Conservation (phyloP, 192 early-diverging fungal genomes). For the Coemansia sp. region DNA sequence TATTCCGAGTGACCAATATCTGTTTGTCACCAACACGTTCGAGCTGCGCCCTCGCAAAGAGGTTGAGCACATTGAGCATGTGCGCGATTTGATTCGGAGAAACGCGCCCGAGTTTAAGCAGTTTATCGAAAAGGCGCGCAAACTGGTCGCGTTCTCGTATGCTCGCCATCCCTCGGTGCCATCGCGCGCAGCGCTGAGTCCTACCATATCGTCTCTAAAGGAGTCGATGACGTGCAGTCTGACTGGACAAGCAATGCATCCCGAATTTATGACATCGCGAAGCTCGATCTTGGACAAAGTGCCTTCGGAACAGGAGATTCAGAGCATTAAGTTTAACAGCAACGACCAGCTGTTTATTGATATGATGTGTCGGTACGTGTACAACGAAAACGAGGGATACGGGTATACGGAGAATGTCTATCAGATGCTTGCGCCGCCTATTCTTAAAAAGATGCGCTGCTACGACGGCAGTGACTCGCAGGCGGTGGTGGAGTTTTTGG, state of each 20-base stretch:
- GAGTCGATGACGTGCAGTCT: conserved; percentile 20
- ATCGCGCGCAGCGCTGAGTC: conserved; percentile 18
- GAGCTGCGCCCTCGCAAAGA: conserved; percentile 49
- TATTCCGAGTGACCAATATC: conserved; percentile 46
- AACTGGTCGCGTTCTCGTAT: conserved; percentile 35
- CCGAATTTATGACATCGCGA: conserved; percentile 2
- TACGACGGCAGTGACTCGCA: conserved; percentile 57
- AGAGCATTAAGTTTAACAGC: conserved; percentile 33
- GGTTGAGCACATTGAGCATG: conserved; percentile 41
- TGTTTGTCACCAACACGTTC: conserved; percentile 58
- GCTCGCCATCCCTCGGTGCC: conserved; percentile 17
- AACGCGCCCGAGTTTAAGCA: conserved; percentile 39
- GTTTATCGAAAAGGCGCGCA: conserved; percentile 56
- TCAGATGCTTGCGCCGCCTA: conserved; percentile 51
- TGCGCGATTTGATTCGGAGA: conserved; percentile 57
- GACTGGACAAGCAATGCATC: conserved; percentile 15
- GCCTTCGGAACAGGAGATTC: conserved; percentile 15
- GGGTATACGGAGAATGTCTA: conserved; percentile 31
- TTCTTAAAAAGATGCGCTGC: conserved; percentile 60
- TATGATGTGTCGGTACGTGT: conserved; percentile 53
- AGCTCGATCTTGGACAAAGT: background rate
- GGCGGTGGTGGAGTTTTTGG: conserved; percentile 61
- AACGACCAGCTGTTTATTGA: conserved; percentile 58
- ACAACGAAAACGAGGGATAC: conserved; percentile 36
- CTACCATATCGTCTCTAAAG: conserved; percentile 12